Evolutionary conservation across 768 basidiomycete species (phyloP).

Genomic region (Tulasnella sp.): DNA sequence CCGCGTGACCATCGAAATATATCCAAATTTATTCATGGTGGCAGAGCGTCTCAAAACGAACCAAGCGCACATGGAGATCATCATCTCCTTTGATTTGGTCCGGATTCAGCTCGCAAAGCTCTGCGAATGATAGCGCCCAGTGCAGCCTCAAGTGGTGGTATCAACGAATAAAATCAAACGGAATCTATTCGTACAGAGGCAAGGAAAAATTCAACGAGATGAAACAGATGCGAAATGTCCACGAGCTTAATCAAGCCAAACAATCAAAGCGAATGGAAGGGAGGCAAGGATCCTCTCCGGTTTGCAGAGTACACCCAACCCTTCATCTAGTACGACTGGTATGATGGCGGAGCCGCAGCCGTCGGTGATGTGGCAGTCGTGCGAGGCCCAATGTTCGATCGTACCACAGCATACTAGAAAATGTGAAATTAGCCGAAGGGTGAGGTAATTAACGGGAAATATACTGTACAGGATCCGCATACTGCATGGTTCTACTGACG

Average conservation of each 20-base stretch:
- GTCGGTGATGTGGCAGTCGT: not conserved
- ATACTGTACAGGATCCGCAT: constrained; percentile 57
- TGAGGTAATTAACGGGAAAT: not conserved
- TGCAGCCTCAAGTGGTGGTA: not conserved
- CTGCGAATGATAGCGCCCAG: not conserved
- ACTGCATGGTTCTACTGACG: constrained; percentile 87
- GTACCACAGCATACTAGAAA: constrained; percentile 58
- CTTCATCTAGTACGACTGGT: not conserved
- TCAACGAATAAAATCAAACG: not conserved
- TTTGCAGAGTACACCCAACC: not conserved
- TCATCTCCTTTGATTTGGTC: not conserved
- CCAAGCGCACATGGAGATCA: not conserved
- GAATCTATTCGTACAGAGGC: not conserved
- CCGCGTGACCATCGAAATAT: not conserved
- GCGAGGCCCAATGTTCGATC: constrained; percentile 42
- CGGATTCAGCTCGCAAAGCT: not conserved
- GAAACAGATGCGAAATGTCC: constrained; percentile 1
- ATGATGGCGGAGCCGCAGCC: not conserved
- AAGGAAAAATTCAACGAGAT: not conserved
- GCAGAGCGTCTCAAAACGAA: not conserved
- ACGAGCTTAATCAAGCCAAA: not conserved
- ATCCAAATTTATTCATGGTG: not conserved
- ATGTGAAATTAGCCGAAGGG: not conserved
- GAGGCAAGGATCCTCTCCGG: not conserved
- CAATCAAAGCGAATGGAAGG: not conserved